Base-by-base conservation (phyloP, 352 stramenopile species). In the Phytophthora sojae region DNA sequence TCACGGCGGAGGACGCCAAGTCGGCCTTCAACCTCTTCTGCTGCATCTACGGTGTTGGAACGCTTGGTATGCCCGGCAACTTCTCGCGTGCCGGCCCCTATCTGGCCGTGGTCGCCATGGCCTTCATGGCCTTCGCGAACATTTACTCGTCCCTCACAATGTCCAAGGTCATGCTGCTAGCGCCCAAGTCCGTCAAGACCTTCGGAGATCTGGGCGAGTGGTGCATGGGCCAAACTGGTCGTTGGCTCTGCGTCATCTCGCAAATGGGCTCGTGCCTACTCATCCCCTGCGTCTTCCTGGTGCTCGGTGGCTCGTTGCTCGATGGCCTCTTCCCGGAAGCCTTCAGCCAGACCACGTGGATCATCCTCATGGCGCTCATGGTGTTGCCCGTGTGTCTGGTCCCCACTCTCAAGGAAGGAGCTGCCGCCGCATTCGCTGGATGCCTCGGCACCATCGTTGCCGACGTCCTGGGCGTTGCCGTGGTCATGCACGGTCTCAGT, bases 181-280 rank as follows among this genome's bases (percentile, higher is more conserved):
- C 80, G 8, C 80, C 77, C 19, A 76, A 68, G 50, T 75, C 66
- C 23, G 79, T 89, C 42, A 80, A 79, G 51, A 88, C 80, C 12
- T 88, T 79, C 55, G 70, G 75, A 3, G 82, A 89, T 66, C 69
- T 89, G 14, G 82, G 81, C 21, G 71, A 87, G 26, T 89, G 81
- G 75, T 55, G 57, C 35, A 80, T 88, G 69, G 81, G 81, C 14
- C 76, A 77, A 19, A 67, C 60, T 9, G 81, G 80, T 2, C 71
- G 80, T 23, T 89, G 75, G 37, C 62, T 82, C 9, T 79, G 73
- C 6, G 42, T 84, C 25, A 54, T 79, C 21, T 73, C 78, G 0
- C 81, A 82, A 51, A 77, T 87, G 61, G 72, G 72, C 23, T 75
- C 71, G 7, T 87, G 80, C 30, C 68, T 85, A 9, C 60, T 87